Evolutionary conservation across 352 stramenopile genomes (phyloP).

Genomic region (Phytophthora fragariae): DNA sequence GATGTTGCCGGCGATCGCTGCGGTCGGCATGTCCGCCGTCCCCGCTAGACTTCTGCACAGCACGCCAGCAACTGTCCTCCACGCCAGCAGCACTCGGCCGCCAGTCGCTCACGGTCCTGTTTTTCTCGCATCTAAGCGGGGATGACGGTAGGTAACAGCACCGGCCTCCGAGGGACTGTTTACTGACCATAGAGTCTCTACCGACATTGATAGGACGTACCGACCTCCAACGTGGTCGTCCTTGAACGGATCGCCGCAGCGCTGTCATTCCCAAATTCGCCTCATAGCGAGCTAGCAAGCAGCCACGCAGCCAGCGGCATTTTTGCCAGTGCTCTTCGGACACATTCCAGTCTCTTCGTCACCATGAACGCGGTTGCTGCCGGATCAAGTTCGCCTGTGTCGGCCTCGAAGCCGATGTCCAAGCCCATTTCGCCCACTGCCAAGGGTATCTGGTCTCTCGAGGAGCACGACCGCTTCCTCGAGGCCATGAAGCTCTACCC

Average conservation of each 20-base stretch:
- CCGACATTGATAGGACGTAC: slow-evolving; percentile 34
- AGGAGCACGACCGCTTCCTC: slow-evolving; percentile 81
- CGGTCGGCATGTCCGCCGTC: background rate
- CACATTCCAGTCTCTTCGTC: slow-evolving; percentile 1
- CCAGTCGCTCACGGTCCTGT: background rate
- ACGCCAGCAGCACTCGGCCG: background rate
- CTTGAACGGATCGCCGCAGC: slow-evolving; percentile 19
- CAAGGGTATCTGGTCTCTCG: slow-evolving; percentile 69
- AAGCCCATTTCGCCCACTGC: slow-evolving; percentile 41
- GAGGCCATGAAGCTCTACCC: slow-evolving; percentile 72
- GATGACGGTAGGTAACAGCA: slow-evolving; percentile 34
- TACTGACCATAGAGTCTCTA: slow-evolving; percentile 35
- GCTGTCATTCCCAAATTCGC: slow-evolving; percentile 45
- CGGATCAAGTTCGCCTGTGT: slow-evolving; percentile 35
- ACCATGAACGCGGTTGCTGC: slow-evolving; percentile 37
- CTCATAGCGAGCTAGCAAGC: slow-evolving; percentile 21
- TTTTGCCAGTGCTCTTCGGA: slow-evolving; percentile 3
- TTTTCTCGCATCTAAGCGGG: slow-evolving; percentile 13
- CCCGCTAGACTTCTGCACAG: background rate
- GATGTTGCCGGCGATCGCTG: slow-evolving; percentile 16
- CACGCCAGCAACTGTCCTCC: background rate
- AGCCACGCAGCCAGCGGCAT: slow-evolving; percentile 1
- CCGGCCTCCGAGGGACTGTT: slow-evolving; percentile 23
- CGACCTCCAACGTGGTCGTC: slow-evolving; percentile 25
- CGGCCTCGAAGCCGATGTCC: slow-evolving; percentile 22